Conservation (phyloP, 2,329 filamentous ascomycete species). For the Neofusicoccum cordaticola region DNA sequence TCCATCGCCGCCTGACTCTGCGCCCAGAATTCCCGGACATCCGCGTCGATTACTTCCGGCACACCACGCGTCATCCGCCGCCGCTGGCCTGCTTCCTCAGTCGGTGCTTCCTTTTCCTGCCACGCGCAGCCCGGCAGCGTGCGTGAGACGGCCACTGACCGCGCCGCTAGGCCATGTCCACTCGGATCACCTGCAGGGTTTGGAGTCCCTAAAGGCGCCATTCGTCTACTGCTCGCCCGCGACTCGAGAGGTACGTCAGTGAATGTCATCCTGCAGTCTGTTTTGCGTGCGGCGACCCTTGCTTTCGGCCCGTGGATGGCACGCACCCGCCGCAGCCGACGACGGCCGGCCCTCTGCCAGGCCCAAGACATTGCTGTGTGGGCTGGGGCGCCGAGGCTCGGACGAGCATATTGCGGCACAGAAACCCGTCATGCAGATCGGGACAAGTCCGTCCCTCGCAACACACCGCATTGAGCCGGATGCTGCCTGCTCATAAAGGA, state of each 20-base stretch:
- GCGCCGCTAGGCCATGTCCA: slow-evolving; percentile 66
- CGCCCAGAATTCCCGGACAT: slow-evolving; percentile 72
- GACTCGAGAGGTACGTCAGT: slow-evolving; percentile 61
- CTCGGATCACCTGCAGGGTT: slow-evolving; percentile 79
- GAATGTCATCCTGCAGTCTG: slow-evolving; percentile 1
- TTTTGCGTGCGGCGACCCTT: slow-evolving; percentile 4
- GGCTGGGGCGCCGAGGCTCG: background rate
- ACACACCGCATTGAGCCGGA: background rate
- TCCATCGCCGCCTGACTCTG: slow-evolving; percentile 2
- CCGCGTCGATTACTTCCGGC: slow-evolving; percentile 78
- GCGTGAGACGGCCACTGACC: background rate
- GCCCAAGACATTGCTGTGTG: background rate
- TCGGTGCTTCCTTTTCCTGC: slow-evolving; percentile 2
- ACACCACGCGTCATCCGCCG: slow-evolving; percentile 51
- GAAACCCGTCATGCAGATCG: background rate
- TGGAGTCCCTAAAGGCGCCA: slow-evolving; percentile 72
- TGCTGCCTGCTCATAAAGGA: background rate
- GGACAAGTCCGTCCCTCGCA: background rate
- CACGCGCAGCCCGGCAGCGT: background rate
- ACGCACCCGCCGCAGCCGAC: slow-evolving; percentile 1
- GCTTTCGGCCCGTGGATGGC: slow-evolving; percentile 1
- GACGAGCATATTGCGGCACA: background rate
- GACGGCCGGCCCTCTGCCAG: background rate
- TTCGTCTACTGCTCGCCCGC: slow-evolving; percentile 90
- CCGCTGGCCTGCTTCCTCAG: slow-evolving; percentile 81